Base-by-base conservation (phyloP, 1,284 basidiomycete species). In the Serendipita sp. region DNA sequence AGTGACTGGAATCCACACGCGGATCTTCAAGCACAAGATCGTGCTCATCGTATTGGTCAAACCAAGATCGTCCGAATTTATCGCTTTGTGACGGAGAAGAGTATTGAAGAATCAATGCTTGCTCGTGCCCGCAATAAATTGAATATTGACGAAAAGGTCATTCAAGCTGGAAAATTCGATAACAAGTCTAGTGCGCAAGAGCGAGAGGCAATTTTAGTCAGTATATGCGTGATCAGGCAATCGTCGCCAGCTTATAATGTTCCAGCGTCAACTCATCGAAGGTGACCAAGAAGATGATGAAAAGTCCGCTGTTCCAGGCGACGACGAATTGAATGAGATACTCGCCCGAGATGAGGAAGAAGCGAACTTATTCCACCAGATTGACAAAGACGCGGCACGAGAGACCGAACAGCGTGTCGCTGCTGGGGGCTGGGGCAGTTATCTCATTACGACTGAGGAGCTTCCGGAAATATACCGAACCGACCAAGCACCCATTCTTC, bases 81-180 rank as follows among this genome's bases (percentile, higher is more conserved):
- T 67, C 87, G 95, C 68, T 90, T 99, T 72, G 94, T 99, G 71
- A 98, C 95, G 3, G 92, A 95, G 73, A 94, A 95, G 77, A 96
- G 92, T 67, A 93, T 99, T 15, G 96, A 99, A 74, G 95, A 99
- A 76, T 91, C 93, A 6, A 97, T 98, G 80, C 87, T 96, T 68
- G 88, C 91, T 58, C 84, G 93, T 67, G 96, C 96, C 2, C 86
- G 93, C 67, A 91, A 86, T 75, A 99, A 99, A 80, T 87, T 99
- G 61, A 95, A 97, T 71, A 96, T 99, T 71, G 96, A 99, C 73
- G 94, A 96, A 77, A 99, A 99, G 75, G 94, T 99, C 75, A 96
- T 97, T 70, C 93, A 97, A 77, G 95, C 95, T 61, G 95, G 95
- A 80, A 92, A 93, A 65, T 99, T 98, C 78, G 96, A 99, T 74